A percentile compares a stretch with the other conserved stretches of the same genome.
Evolutionary conservation across 306 rosid species (phyloP).

Genomic region (Corylus americana): DNA sequence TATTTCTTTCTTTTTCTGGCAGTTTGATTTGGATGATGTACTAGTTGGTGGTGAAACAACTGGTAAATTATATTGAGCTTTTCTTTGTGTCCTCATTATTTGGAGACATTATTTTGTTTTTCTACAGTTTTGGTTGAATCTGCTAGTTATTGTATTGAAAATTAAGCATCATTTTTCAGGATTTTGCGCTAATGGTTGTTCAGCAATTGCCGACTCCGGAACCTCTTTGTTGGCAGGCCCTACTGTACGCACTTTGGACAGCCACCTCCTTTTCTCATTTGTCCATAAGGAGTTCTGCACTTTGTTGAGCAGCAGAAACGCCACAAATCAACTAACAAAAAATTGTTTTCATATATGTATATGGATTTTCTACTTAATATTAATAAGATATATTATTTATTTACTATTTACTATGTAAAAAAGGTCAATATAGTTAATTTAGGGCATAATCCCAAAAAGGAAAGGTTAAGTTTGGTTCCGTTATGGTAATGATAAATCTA

Average conservation of each 20-base stretch:
- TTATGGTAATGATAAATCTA: not conserved
- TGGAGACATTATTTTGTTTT: not conserved
- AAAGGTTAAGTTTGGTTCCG: not conserved
- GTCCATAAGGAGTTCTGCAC: not conserved
- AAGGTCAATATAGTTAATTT: not conserved
- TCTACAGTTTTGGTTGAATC: not conserved
- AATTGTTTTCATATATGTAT: not conserved
- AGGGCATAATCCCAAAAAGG: not conserved
- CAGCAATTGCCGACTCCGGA: conserved; percentile 45
- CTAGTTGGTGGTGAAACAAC: conserved; percentile 35
- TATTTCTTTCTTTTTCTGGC: conserved; percentile 1
- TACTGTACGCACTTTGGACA: conserved; percentile 27
- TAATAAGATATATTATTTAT: not conserved
- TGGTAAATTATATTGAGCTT: conserved; percentile 21
- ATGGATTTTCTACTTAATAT: not conserved
- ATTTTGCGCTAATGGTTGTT: conserved; percentile 34
- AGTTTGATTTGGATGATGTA: conserved; percentile 42
- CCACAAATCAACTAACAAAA: too few species aligned
- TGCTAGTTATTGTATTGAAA: not conserved
- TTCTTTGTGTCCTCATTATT: not conserved
- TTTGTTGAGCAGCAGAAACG: not conserved
- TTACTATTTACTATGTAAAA: not conserved
- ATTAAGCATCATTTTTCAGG: conserved; percentile 25
- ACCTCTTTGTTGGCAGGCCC: conserved; percentile 42
- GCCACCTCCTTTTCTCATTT: not conserved